A percentile compares a stretch with the other conserved stretches of the same genome.
Conservation (phyloP, 1,139 yeast genomes). For the Blastobotrys indianensis region DNA sequence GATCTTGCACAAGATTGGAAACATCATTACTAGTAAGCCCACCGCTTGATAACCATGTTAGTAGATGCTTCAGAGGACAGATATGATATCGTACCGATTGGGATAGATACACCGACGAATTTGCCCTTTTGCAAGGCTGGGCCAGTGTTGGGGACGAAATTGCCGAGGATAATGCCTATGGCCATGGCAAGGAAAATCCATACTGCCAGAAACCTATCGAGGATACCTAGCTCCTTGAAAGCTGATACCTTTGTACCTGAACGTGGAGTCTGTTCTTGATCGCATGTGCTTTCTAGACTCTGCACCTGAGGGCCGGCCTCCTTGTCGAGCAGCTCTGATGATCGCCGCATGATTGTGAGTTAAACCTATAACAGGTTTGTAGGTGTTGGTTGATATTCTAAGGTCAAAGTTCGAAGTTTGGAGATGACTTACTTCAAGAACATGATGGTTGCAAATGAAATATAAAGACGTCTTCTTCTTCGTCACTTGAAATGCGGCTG, state of each 20-base stretch:
- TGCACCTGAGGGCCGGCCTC: neutral
- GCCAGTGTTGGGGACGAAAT: constrained; percentile 26
- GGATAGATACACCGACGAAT: constrained; percentile 35
- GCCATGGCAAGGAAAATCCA: constrained; percentile 33
- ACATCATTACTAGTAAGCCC: constrained; percentile 54
- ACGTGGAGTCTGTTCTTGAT: neutral
- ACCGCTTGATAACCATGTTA: constrained; percentile 33
- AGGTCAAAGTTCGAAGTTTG: too few species aligned
- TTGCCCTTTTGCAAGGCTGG: constrained; percentile 23
- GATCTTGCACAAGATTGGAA: constrained; percentile 52
- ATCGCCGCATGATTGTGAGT: too few species aligned
- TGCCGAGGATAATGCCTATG: constrained; percentile 30
- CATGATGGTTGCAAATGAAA: too few species aligned
- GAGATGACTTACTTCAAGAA: too few species aligned
- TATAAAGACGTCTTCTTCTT: too few species aligned
- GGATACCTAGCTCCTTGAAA: constrained; percentile 15
- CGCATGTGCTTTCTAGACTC: neutral
- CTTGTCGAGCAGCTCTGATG: too few species aligned
- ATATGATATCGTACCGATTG: constrained; percentile 27
- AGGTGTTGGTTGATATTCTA: too few species aligned
- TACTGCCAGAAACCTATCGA: constrained; percentile 26
- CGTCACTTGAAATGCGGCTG: too few species aligned
- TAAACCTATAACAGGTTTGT: too few species aligned
- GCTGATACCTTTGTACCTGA: too few species aligned
- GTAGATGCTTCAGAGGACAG: too few species aligned